These are phyloP conservation scores for Isatis tinctoria DNA, from an alignment of 345 rosid species.

Conservation along the genomic window DNA sequence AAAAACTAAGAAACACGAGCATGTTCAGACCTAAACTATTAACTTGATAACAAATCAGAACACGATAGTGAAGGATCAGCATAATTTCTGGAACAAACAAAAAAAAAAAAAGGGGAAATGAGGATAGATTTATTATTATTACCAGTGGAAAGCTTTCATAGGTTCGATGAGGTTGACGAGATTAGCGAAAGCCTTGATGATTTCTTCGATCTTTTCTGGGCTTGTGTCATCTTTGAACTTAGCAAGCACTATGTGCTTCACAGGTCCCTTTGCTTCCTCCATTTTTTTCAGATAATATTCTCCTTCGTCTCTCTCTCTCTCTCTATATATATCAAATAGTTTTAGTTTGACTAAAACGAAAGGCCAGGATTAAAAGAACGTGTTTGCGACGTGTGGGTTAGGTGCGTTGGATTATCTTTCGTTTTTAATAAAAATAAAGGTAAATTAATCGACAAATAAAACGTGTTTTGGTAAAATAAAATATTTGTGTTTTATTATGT, in stretches of 20 bases:
- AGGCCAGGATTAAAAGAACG: neutral
- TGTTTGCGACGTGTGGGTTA: neutral
- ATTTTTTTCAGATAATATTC: too few species aligned
- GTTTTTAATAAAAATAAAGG: too few species aligned
- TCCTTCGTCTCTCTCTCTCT: too few species aligned
- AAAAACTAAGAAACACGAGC: too few species aligned
- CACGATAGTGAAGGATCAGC: neutral
- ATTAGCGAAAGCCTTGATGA: conserved; percentile 59
- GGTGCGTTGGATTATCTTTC: too few species aligned
- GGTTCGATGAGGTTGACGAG: conserved; percentile 73
- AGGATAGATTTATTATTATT: too few species aligned
- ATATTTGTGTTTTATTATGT: neutral
- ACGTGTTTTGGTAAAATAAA: too few species aligned
- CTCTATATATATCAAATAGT: too few species aligned
- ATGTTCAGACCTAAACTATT: too few species aligned
- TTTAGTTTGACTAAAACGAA: neutral
- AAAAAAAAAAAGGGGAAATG: neutral
- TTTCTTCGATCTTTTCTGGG: conserved; percentile 45
- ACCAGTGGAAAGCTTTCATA: conserved; percentile 88
- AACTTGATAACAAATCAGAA: too few species aligned
- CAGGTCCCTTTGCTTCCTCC: conserved; percentile 70
- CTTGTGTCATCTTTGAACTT: conserved; percentile 64
- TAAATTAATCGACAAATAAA: too few species aligned
- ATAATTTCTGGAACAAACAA: too few species aligned
- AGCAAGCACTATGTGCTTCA: conserved; percentile 68